Evolutionary conservation across 2,329 filamentous ascomycete species (phyloP).

Genomic region (Aureobasidium subglaciale): DNA sequence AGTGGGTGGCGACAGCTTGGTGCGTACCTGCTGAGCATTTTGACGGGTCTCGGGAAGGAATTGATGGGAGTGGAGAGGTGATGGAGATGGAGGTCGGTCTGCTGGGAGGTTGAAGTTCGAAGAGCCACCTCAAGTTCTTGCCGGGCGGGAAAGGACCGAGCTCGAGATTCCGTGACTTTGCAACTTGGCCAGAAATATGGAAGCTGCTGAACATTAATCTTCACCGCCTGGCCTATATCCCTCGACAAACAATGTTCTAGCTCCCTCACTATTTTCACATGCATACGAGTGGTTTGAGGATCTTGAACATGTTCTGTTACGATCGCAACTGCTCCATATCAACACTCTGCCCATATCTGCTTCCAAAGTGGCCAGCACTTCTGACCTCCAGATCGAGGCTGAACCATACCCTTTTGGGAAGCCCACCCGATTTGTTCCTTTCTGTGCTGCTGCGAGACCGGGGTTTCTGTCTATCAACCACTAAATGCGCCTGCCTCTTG

Average conservation of each 20-base stretch:
- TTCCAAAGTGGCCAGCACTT: conserved; percentile 6
- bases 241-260: neutral
- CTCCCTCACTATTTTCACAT: neutral
- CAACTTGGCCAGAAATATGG: conserved; percentile 9
- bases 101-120: conserved; percentile 16
- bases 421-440: conserved; percentile 9
- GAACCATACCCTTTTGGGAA: neutral
- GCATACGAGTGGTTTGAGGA: neutral
- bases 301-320: neutral
- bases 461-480: conserved; percentile 5
- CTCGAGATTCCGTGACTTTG: conserved; percentile 15
- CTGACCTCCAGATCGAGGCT: conserved; percentile 3
- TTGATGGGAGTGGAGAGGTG: conserved; percentile 19
- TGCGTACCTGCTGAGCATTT: conserved; percentile 78
- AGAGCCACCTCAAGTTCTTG: conserved; percentile 15
- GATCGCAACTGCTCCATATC: neutral
- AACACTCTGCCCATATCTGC: neutral
- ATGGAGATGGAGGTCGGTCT: conserved; percentile 16
- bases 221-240: neutral
- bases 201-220: neutral
- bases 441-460: conserved; percentile 13
- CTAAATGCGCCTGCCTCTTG: neutral
- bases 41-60: conserved; percentile 52
- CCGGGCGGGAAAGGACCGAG: conserved; percentile 15
- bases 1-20: conserved; percentile 21